Evolutionary conservation across 106 monocot species (phyloP).

Genomic region (Allium cepa): DNA sequence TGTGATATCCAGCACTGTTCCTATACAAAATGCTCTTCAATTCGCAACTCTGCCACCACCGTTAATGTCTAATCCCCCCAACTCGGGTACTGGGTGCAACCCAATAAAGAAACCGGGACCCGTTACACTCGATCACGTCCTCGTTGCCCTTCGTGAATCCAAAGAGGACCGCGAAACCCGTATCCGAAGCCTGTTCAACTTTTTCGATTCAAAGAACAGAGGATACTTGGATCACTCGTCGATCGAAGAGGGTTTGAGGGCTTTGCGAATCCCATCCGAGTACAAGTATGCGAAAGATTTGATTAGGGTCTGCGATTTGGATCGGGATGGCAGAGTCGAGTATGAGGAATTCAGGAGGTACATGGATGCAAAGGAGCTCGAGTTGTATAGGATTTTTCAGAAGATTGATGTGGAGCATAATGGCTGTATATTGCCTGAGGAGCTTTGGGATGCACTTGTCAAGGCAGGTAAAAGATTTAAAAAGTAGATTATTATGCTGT

Average conservation of each 20-base stretch:
- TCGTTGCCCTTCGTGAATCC: slow-evolving; percentile 75
- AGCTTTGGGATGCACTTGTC: slow-evolving; percentile 86
- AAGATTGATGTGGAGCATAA: slow-evolving; percentile 93
- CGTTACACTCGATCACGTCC: slow-evolving; percentile 71
- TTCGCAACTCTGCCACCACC: neutral
- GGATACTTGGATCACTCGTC: slow-evolving; percentile 65
- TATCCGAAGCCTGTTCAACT: slow-evolving; percentile 77
- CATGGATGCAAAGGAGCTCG: slow-evolving; percentile 90
- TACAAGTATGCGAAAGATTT: slow-evolving; percentile 91
- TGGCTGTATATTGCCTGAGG: slow-evolving; percentile 90
- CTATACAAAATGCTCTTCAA: too few relatives aligned
- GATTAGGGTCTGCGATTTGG: slow-evolving; percentile 68
- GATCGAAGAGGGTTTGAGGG: slow-evolving; percentile 69
- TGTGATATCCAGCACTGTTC: too few relatives aligned
- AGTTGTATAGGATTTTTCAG: slow-evolving; percentile 94
- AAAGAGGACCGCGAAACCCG: slow-evolving; percentile 70
- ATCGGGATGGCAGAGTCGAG: slow-evolving; percentile 73
- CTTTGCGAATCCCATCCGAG: slow-evolving; percentile 65
- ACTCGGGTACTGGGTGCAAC: slow-evolving; percentile 26
- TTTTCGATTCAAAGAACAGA: slow-evolving; percentile 46
- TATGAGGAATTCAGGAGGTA: slow-evolving; percentile 66
- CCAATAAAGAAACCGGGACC: slow-evolving; percentile 52
- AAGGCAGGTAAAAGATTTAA: slow-evolving; percentile 63
- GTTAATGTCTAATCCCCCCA: neutral
- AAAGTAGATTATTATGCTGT: neutral